Base-by-base conservation (phyloP, 78 protist genomes). In the Monosiga brevicollis region DNA sequence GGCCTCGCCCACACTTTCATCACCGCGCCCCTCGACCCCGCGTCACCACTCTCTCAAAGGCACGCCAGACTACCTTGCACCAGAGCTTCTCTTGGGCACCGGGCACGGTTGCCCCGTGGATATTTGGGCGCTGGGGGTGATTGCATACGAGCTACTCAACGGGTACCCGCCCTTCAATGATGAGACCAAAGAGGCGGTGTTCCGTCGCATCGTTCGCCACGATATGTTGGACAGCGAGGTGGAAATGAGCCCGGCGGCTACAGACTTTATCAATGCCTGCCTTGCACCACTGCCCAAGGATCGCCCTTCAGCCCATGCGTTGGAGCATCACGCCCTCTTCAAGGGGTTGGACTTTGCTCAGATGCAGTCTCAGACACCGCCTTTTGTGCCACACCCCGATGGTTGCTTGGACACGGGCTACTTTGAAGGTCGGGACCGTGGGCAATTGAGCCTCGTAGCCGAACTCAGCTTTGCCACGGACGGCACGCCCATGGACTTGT, bases 51-150 rank as follows among this genome's bases (percentile, higher is more conserved):
- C n/a, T n/a, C 78, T 89, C 0, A 76, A 90, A 41, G 99, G 97
- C 38, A 96, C 98, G 26, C 98, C 98, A 6, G 98, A 97, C 83
- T 96, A 97, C 87, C 85, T 97, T 40, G 90, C 97, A 1, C 98
- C 99, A 0, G 99, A 97, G 90, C 90, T 96, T 34, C 73, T 97
- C 15, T 76, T 82, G 38, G 96, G 96, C 1, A 54, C n/a, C 38
- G 89, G 86, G 1, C 92, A 90, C 84, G 89, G 93, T 74, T 15
- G 6, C 1, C 90, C 89, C 0, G 99, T 94, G 3, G 99, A 97
- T 89, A 94, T 89, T 93, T 97, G 99, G 99, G 94, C 99, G 6
- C 83, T 95, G 22, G 98, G 98, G 1, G 87, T 93, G 42, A 76
- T 83, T 39, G 1, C 81, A n/a, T 84, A 62, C 34, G 85, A 90